Evolutionary conservation across 2,329 filamentous ascomycete genomes (phyloP), one percentile per base, ranked within the genome.

Genomic region (Phialophora tarda): DNA sequence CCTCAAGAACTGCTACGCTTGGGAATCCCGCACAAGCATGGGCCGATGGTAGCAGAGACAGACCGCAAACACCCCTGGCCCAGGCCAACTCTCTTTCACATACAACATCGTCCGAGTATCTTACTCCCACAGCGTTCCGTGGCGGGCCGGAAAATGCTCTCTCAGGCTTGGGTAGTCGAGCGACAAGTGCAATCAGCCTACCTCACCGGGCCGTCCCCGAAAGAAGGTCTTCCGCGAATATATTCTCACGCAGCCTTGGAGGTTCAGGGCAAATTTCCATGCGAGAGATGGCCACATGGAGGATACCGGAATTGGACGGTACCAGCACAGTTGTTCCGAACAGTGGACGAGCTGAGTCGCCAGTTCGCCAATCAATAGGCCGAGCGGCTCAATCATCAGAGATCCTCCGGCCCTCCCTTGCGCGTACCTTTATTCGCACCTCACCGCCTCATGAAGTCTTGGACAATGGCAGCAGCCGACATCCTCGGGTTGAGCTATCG

Each of bases 401-500:
- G 64, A 75, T 64, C 8, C 47, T 77, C 48, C 76, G 81, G 59
- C 77, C 79, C 59, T 73, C 80, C 63, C 80, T 82, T 26, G 82
- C 81, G 3, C 78, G 77, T 65, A 86, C 84, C 44, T 83, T 83
- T 68, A 76, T 83, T 60, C 79, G 83, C 53, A 77, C 78, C 21
- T 77, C 79, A 41, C 73, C 78, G 41, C 82, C 82, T 1, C 77
- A 77, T 44, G 83, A 85, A 56, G 77, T 85, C 28, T 71, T 85
- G 21, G 82, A 85, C 28, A 81, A 79, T 67, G 82, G 83, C 21
- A 78, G 76, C 12, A 78, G 81, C 70, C 79, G 78, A 54, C 82
- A 86, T 75, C 80, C 82, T 34, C 78, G 83, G 47, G 75, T 86
- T 2, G 77, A 79, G 44, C 75, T 84, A 7, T 82, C 82, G 17